Conservation (phyloP, 73 alveolate genomes). For the Paramecium tetraurelia region DNA sequence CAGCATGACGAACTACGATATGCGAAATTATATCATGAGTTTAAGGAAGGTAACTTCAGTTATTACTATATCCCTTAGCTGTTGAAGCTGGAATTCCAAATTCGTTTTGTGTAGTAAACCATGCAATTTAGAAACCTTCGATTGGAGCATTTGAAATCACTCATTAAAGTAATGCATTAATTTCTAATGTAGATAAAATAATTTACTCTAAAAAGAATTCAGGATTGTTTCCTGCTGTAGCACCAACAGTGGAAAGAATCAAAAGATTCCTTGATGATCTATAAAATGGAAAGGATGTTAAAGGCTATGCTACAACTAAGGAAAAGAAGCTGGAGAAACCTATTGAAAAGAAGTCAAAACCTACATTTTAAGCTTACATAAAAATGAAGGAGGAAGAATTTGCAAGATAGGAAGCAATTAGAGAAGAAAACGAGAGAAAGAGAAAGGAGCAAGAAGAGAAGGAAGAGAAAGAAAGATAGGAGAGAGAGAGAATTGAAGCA, state of each 20-base stretch:
- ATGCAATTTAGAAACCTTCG: neutral
- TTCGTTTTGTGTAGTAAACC: constrained; percentile 29
- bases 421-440: constrained; percentile 41
- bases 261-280: constrained; percentile 6
- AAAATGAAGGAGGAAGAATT: constrained; percentile 44
- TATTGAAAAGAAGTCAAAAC: constrained; percentile 29
- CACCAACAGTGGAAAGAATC: neutral
- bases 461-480: constrained; percentile 28
- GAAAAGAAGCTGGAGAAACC: constrained; percentile 16
- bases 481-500: neutral
- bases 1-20: constrained; percentile 15
- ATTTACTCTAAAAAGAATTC: constrained; percentile 40
- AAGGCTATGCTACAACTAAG: neutral
- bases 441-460: constrained; percentile 43
- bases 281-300: neutral
- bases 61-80: neutral
- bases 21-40: constrained; percentile 30
- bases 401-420: constrained; percentile 52
- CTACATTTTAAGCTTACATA: constrained; percentile 20
- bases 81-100: constrained; percentile 39
- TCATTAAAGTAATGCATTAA: neutral
- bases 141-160: constrained; percentile 50
- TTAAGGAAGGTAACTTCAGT: neutral
- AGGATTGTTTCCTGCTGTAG: constrained; percentile 24
- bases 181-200: neutral